Percentiles rank a stretch among this genome's conserved stretches.
Conservation (phyloP, 345 rosid species). For the Nasturtium officinale region DNA sequence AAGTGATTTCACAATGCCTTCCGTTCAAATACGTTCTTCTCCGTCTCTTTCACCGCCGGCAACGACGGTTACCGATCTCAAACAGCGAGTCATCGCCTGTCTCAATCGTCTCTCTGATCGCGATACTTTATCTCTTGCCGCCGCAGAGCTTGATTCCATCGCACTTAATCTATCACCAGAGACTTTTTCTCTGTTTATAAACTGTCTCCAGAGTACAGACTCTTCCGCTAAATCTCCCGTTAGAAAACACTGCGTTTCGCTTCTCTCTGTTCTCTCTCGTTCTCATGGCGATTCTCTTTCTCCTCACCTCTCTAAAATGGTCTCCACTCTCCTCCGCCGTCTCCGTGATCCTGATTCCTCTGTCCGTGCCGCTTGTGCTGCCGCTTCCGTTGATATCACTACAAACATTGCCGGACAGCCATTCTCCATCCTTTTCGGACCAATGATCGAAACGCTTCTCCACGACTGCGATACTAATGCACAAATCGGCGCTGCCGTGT, state of each 20-base stretch:
- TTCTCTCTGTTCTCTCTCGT: conserved; percentile 70
- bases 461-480: conserved; percentile 71
- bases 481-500: conserved; percentile 85
- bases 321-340: conserved; percentile 74
- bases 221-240: conserved; percentile 72
- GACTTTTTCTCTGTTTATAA: conserved; percentile 66
- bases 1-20: conserved; percentile 31
- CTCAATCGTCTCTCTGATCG: conserved; percentile 95
- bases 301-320: conserved; percentile 76
- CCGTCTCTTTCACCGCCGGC: conserved; percentile 38
- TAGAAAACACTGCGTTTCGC: conserved; percentile 75
- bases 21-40: conserved; percentile 50
- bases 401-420: conserved; percentile 56
- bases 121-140: conserved; percentile 75
- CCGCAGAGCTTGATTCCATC: conserved; percentile 85
- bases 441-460: conserved; percentile 62
- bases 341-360: conserved; percentile 85
- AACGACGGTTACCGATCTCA: conserved; percentile 53
- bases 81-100: conserved; percentile 75
- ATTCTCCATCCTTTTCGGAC: conserved; percentile 60
- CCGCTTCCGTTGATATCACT: conserved; percentile 72
- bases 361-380: conserved; percentile 80
- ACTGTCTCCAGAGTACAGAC: conserved; percentile 77
- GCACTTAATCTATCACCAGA: conserved; percentile 62
- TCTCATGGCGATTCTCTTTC: conserved; percentile 77